phyloP scores from a whole-genome alignment of 805 yeast genomes.

The Middelhovenomyces tepae region DNA sequence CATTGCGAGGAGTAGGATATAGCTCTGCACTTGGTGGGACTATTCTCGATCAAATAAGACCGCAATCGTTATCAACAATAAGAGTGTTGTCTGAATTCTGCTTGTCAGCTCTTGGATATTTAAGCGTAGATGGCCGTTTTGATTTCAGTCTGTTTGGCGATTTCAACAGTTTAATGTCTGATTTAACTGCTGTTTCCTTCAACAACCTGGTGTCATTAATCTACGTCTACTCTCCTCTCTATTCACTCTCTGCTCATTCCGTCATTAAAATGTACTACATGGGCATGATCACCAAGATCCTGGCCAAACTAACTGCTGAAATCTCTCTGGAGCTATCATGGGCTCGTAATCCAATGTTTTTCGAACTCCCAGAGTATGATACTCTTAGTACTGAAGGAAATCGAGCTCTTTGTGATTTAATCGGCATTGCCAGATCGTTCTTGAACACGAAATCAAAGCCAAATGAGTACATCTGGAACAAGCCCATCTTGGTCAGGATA shows the following conservation, averaged over 20 bases:
- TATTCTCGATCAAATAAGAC: slow-evolving; percentile 49
- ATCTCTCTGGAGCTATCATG: slow-evolving; percentile 8
- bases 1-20: slow-evolving; percentile 43
- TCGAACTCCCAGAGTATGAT: slow-evolving; percentile 27
- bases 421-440: slow-evolving; percentile 8
- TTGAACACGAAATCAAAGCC: slow-evolving; percentile 9
- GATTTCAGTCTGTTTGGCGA: too few species aligned
- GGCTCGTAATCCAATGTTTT: slow-evolving; percentile 10
- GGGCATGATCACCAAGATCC: background rate
- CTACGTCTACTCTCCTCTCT: too few species aligned
- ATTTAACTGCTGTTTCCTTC: too few species aligned
- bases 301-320: background rate
- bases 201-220: too few species aligned
- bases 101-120: background rate
- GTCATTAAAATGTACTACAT: background rate
- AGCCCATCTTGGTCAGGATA: slow-evolving; percentile 19
- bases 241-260: too few species aligned
- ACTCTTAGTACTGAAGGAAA: slow-evolving; percentile 11
- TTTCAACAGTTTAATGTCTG: too few species aligned
- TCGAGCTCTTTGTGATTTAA: slow-evolving; percentile 7
- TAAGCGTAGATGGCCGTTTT: background rate
- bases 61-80: slow-evolving; percentile 51
- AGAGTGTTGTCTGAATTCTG: slow-evolving; percentile 38
- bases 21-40: slow-evolving; percentile 30
- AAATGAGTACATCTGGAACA: slow-evolving; percentile 12